Conservation (phyloP, 108 stramenopile species). For the Hondaea fermentalgiana region DNA sequence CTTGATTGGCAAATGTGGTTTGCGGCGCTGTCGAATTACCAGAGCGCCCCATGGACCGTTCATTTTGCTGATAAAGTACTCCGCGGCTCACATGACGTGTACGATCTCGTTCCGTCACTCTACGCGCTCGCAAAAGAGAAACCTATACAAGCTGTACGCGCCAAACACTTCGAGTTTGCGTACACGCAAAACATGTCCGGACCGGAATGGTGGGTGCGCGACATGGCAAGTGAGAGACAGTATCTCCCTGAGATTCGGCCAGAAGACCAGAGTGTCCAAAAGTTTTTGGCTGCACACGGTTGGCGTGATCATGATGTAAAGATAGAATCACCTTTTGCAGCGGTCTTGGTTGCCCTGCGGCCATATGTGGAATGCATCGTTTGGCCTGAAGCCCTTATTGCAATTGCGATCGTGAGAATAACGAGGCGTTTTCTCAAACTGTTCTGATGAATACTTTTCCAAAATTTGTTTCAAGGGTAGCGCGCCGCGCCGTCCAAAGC, state of each 20-base stretch:
- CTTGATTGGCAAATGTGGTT: slow-evolving; percentile 75
- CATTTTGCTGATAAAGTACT: slow-evolving; percentile 42
- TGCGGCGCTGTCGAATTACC: slow-evolving; percentile 51
- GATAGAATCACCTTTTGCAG: too few relatives aligned
- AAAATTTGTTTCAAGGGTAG: too few relatives aligned
- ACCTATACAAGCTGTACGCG: not conserved
- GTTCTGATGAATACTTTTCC: too few relatives aligned
- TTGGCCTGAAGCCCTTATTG: too few relatives aligned
- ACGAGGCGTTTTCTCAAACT: too few relatives aligned
- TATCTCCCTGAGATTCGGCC: not conserved
- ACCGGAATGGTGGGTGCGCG: not conserved
- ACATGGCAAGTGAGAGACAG: not conserved
- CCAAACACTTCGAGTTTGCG: not conserved
- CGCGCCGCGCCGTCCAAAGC: too few relatives aligned
- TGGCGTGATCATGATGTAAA: not conserved
- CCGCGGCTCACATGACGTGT: not conserved
- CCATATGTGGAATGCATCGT: too few relatives aligned
- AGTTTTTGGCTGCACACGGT: not conserved
- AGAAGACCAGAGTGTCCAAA: not conserved
- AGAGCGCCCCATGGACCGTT: slow-evolving; percentile 56
- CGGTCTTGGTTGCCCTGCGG: too few relatives aligned
- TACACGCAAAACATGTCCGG: not conserved
- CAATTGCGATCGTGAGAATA: too few relatives aligned
- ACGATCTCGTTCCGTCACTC: not conserved
- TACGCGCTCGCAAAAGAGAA: not conserved